Percentiles rank a stretch among this genome's conserved stretches.
phyloP scores from a whole-genome alignment of 2,329 filamentous ascomycete species.

The Diplodia intermedia region DNA sequence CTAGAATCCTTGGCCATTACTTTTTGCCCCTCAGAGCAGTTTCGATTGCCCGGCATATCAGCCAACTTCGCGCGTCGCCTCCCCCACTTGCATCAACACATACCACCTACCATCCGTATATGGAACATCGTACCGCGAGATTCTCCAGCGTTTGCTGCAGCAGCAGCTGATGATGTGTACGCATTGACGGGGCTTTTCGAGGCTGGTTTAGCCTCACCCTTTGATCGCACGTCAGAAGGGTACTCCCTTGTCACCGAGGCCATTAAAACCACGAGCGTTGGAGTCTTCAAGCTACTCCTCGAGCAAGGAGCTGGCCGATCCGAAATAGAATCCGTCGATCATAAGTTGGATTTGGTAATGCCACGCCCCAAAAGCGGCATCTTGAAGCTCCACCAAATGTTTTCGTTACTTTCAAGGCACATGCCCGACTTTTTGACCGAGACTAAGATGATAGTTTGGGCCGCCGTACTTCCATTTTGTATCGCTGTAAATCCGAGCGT shows the following conservation, averaged over 20 bases:
- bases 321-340: neutral
- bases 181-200: neutral
- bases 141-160: neutral
- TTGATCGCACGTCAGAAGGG: neutral
- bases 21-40: neutral
- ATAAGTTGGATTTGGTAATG: fast-evolving
- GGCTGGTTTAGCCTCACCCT: neutral
- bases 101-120: neutral
- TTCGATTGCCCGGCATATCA: neutral
- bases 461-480: fast-evolving
- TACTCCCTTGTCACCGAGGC: neutral
- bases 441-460: too few species aligned
- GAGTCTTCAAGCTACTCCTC: neutral
- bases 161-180: neutral
- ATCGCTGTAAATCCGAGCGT: too few species aligned
- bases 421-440: neutral
- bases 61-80: neutral
- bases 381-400: neutral
- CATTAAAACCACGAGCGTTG: neutral
- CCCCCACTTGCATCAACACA: neutral
- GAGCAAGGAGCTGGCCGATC: neutral
- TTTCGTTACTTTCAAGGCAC: neutral
- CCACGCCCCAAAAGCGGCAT: neutral
- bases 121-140: neutral
- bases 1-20: neutral